A percentile compares a stretch with the other conserved stretches of the same genome.
phyloP scores from a whole-genome alignment of 75 land plant species.

The Gnetum montanum region DNA sequence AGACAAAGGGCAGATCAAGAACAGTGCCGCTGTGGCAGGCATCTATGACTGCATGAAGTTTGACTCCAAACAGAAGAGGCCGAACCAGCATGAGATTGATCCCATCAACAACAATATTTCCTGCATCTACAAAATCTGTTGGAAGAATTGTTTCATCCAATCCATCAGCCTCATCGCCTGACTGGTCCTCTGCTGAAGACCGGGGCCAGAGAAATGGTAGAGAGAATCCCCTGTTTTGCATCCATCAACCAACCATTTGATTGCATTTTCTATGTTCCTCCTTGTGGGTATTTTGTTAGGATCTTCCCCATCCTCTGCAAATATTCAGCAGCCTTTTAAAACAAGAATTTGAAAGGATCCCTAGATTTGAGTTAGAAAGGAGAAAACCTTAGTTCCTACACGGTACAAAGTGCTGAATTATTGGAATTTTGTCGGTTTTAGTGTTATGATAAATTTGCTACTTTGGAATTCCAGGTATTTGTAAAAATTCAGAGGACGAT shows the following conservation, averaged over 20 bases:
- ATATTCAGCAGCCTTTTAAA: too few species aligned
- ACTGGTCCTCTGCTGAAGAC: slow-evolving; percentile 16
- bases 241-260: slow-evolving; percentile 27
- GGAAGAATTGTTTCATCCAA: slow-evolving; percentile 47
- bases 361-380: too few species aligned
- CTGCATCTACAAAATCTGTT: slow-evolving; percentile 26
- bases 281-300: too few species aligned
- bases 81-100: slow-evolving; percentile 39
- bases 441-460: too few species aligned
- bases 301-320: too few species aligned
- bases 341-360: too few species aligned
- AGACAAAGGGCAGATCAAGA: too few species aligned
- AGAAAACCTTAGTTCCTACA: too few species aligned
- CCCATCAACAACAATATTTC: slow-evolving; percentile 42
- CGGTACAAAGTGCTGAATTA: too few species aligned
- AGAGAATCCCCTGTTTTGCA: slow-evolving; percentile 31
- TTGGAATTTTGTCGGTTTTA: too few species aligned
- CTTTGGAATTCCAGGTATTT: too few species aligned
- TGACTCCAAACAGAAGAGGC: slow-evolving; percentile 33
- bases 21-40: slow-evolving; percentile 59
- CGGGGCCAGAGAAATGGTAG: slow-evolving; percentile 41
- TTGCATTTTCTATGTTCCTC: slow-evolving; percentile 22
- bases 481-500: too few species aligned
- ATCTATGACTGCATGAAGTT: slow-evolving; percentile 39
- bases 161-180: slow-evolving; percentile 40